Evolutionary conservation across 352 stramenopile genomes (phyloP).

Genomic region (Pythium monospermum): DNA sequence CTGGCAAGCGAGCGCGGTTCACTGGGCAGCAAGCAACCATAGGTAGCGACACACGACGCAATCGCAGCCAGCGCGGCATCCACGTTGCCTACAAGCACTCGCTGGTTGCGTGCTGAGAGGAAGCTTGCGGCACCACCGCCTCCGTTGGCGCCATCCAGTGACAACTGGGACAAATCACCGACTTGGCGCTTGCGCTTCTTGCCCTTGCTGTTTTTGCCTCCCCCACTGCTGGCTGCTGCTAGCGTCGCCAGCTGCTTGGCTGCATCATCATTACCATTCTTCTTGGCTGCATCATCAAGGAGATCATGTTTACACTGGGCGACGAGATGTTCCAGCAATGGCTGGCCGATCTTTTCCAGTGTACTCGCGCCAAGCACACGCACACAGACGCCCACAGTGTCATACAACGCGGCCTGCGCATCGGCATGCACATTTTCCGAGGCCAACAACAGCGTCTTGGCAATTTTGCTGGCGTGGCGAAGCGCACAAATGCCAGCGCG

Average conservation of each 20-base stretch:
- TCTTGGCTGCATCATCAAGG: constrained; percentile 22
- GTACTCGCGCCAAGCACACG: constrained; percentile 56
- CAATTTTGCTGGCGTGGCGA: constrained; percentile 63
- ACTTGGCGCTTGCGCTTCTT: constrained; percentile 84
- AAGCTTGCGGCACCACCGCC: constrained; percentile 34
- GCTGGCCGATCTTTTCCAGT: constrained; percentile 64
- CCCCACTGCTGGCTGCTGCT: too few relatives aligned
- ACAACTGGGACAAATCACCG: constrained; percentile 44
- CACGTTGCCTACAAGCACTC: constrained; percentile 34
- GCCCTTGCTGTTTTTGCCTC: constrained; percentile 41
- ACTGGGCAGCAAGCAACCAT: constrained; percentile 49
- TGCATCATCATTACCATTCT: constrained; percentile 5
- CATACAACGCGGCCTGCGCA: constrained; percentile 40
- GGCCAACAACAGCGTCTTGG: constrained; percentile 53
- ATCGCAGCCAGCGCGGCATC: constrained; percentile 48
- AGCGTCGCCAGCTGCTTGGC: neutral
- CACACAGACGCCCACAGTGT: constrained; percentile 45
- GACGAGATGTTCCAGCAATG: constrained; percentile 58
- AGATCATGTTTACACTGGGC: constrained; percentile 48
- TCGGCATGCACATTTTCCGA: constrained; percentile 34
- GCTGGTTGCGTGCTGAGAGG: constrained; percentile 50
- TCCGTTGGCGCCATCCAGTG: constrained; percentile 19
- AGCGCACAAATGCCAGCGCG: constrained; percentile 55
- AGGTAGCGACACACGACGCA: constrained; percentile 51
- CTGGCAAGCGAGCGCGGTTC: constrained; percentile 35